Evolutionary conservation across 2,329 filamentous ascomycete genomes (phyloP), one percentile per base, ranked within the genome.

Genomic region (Verticillium tricorpus): DNA sequence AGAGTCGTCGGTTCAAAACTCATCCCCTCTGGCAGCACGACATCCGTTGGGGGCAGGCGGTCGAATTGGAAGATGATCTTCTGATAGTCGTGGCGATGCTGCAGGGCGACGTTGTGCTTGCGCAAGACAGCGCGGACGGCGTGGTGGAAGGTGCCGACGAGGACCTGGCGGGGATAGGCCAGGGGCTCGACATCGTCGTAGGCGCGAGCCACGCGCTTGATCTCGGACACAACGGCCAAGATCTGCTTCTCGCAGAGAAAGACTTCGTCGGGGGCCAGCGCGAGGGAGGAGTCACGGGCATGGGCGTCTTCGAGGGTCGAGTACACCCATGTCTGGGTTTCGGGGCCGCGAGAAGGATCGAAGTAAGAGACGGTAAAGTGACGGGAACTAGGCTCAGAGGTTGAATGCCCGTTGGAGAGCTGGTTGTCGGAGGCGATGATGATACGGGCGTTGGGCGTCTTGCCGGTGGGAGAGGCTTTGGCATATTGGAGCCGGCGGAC

Each of bases 321-420:
- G 71, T 87, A 90, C 1, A 90, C 68, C 82, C 85, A 90, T 34
- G 86, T 75, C 64, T 90, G 83, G 0, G 89, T 90, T 69, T 89
- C 87, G 0, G 85, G 85, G 0, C 81, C 79, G 60, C 78, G 79
- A 4, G 82, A 82, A 22, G 87, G 78, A 71, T 91, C 88, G 6
- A 89, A 69, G 68, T 87, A 89, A 0, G 83, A 85, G 0, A 82
- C 83, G 0, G 82, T 80, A 69, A 89, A 87, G 14, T 60, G 32
- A 50, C 52, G 39, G n/a, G 39, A 7, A 2, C 7, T 40, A 6
- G 17, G 25, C 3, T 25, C 19, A 19, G n/a, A 4, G 45, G n/a
- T 19, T 3, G 22, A 9, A 25, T 52, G 45, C 1, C 19, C 8
- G 11, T 12, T 25, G 45, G 45, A 22, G 17, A 22, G 45, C 37